These are phyloP conservation scores for Talaromyces sp. DNA, from an alignment of 2,329 filamentous ascomycete genomes.

Conservation along the genomic window DNA sequence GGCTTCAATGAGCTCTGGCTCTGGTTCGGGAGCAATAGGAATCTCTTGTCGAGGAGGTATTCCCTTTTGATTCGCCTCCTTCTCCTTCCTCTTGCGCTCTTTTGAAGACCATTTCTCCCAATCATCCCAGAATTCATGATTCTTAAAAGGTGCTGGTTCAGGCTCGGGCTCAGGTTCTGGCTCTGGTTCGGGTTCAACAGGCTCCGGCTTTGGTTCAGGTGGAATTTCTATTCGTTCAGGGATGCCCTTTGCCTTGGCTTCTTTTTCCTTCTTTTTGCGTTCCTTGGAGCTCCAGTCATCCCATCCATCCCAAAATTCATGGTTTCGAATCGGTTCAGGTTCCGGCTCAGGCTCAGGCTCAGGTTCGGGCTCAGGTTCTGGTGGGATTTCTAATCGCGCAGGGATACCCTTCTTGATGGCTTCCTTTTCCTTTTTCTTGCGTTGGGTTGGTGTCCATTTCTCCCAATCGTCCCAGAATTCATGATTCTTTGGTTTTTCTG, in stretches of 20 bases:
- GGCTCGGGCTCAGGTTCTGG: slow-evolving; percentile 28
- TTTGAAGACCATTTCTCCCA: slow-evolving; percentile 12
- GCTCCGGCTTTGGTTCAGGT: slow-evolving; percentile 18
- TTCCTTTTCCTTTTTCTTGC: slow-evolving; percentile 9
- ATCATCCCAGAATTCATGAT: slow-evolving; percentile 10
- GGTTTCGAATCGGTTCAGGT: slow-evolving; percentile 15
- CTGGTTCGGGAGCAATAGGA: neutral
- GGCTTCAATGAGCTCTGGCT: neutral
- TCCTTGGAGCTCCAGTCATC: neutral
- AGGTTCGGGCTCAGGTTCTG: slow-evolving; percentile 52
- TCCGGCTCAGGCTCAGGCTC: slow-evolving; percentile 12
- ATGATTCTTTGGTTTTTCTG: slow-evolving; percentile 1
- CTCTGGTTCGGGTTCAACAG: slow-evolving; percentile 26
- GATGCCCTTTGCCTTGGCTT: slow-evolving; percentile 5
- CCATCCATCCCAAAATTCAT: slow-evolving; percentile 9
- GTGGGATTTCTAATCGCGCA: slow-evolving; percentile 13
- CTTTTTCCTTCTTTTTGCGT: slow-evolving; percentile 8
- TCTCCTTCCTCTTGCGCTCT: slow-evolving; percentile 30
- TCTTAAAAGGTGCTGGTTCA: slow-evolving; percentile 18
- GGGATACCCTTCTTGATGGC: slow-evolving; percentile 6
- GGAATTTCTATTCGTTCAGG: slow-evolving; percentile 12
- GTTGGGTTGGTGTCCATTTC: neutral
- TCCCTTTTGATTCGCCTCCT: slow-evolving; percentile 27
- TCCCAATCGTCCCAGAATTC: slow-evolving; percentile 9
- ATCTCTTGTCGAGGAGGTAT: slow-evolving; percentile 14